Base-by-base conservation (phyloP, 768 basidiomycete species). In the Russula olivacea region DNA sequence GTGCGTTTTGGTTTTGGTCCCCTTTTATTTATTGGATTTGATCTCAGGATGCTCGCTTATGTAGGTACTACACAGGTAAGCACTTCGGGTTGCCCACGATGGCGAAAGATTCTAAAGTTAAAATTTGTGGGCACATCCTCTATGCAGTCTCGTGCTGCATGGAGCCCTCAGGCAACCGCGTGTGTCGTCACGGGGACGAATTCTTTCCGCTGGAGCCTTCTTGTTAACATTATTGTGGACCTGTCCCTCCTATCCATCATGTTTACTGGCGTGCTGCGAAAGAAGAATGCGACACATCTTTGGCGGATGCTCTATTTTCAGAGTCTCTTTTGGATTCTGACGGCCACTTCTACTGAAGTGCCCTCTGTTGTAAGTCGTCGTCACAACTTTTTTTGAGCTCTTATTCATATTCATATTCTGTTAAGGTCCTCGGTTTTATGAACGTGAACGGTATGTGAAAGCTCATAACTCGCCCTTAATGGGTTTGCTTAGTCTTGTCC, bases 261-360 rank as follows among this genome's bases (percentile, higher is more conserved):
- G 66, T 59, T 66, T 21, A 0, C 43, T 12, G 66, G 66, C n/a
- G 66, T 66, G 3, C 6, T 66, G 23, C 40, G 34, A 0, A 66
- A 66, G 55, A 59, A 56, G 49, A 66, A 66, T 28, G 58, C 57
- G 34, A 66, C 66, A 0, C 45, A 49, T 54, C 66, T 66, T 9
- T 66, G 66, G 66, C 57, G 59, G 40, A 60, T 66, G 66, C 59
- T 66, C 41, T 66, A 65, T 55, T n/a, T 66, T 40, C 66, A 66
- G 19, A 50, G 63, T n/a, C 43, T 66, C 11, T 64, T 58, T 21
- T 66, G 65, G 65, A 64, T 66, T 14, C 2, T 58, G 32, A 55
- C 57, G 7, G 57, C 62, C 1, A 47, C 50, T n/a, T 6, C 21
- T 5, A 64, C 65, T 1, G 65, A 66, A 28, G 57, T 66, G 32